phyloP scores from a whole-genome alignment of 768 basidiomycete genomes.

The Inosperma sp. region DNA sequence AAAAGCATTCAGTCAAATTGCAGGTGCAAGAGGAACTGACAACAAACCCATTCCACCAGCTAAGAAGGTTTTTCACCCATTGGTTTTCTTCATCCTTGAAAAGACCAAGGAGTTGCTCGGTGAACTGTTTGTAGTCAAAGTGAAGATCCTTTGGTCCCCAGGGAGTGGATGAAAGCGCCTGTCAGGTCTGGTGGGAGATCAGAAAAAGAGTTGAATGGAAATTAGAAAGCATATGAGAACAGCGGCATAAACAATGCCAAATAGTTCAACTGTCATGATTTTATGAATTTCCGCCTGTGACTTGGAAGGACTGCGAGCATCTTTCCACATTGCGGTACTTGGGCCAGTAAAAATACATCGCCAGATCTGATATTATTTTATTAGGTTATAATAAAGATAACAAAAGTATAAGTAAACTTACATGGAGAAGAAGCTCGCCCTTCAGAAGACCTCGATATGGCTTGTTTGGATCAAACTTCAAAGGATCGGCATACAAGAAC shows the following conservation, averaged over 20 bases:
- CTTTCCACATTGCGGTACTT: conserved; percentile 2
- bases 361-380: background rate
- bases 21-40: background rate
- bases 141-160: conserved; percentile 5
- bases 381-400: background rate
- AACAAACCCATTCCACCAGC: background rate
- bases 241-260: conserved; percentile 6
- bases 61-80: conserved; percentile 3
- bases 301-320: background rate
- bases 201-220: background rate
- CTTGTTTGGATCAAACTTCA: conserved; percentile 1
- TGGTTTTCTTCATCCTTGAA: conserved; percentile 3
- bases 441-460: conserved; percentile 3
- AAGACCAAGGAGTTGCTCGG: background rate
- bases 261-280: conserved; percentile 5
- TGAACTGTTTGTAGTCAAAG: conserved; percentile 6
- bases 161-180: conserved; percentile 4
- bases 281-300: conserved; percentile 3
- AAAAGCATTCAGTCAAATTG: background rate
- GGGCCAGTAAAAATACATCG: conserved; percentile 7
- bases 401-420: background rate
- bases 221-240: background rate
- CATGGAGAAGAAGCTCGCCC: background rate
- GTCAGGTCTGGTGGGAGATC: background rate
- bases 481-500: conserved; percentile 3